These are phyloP conservation scores for Microsporum ferrugineum DNA, from an alignment of 2,329 filamentous ascomycete genomes.

Conservation along the genomic window DNA sequence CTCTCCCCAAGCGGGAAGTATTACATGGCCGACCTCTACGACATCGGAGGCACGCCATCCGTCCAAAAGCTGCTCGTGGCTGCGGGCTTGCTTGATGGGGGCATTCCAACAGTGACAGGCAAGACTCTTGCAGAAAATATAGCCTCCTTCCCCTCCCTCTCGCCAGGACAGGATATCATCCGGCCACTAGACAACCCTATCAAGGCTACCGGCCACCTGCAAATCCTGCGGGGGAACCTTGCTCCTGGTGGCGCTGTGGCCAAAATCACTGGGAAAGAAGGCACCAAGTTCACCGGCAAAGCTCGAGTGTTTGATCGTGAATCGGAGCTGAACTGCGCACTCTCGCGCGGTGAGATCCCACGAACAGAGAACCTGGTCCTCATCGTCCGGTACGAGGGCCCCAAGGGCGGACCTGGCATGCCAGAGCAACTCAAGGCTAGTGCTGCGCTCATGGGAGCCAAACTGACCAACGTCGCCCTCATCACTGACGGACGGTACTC, in stretches of 20 bases:
- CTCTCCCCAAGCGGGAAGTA: constrained; percentile 74
- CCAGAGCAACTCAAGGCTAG: constrained; percentile 79
- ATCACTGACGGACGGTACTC: constrained; percentile 66
- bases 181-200: constrained; percentile 69
- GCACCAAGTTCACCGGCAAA: constrained; percentile 65
- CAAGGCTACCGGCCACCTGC: constrained; percentile 76
- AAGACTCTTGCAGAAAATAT: constrained; percentile 76
- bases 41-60: constrained; percentile 71
- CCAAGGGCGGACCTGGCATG: constrained; percentile 90
- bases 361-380: constrained; percentile 74
- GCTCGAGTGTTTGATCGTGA: constrained; percentile 84
- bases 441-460: constrained; percentile 86
- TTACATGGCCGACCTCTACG: constrained; percentile 78
- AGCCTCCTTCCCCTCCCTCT: constrained; percentile 60
- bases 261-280: constrained; percentile 95
- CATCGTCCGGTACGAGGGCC: constrained; percentile 86
- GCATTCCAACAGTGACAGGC: constrained; percentile 70
- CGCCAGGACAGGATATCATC: constrained; percentile 73
- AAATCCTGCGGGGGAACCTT: constrained; percentile 77
- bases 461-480: constrained; percentile 73
- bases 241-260: constrained; percentile 82
- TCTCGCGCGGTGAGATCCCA: constrained; percentile 59
- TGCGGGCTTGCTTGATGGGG: constrained; percentile 61
- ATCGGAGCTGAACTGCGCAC: constrained; percentile 60
- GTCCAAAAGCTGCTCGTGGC: constrained; percentile 79